These are phyloP conservation scores for Myxozyma monticola DNA, from an alignment of 805 yeast genomes.

Conservation along the genomic window DNA sequence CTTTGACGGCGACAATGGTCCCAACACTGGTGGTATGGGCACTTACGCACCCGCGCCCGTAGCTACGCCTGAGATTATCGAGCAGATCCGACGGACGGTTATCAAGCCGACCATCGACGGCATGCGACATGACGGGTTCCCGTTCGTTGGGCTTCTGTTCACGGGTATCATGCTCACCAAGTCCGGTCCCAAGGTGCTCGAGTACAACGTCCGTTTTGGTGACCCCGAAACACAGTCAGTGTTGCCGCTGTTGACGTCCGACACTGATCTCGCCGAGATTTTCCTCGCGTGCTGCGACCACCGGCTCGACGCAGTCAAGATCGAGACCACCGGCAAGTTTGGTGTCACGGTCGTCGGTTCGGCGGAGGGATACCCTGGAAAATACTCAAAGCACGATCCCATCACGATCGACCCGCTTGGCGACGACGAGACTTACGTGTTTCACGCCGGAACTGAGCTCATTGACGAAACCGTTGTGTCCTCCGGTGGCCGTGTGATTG, in stretches of 20 bases:
- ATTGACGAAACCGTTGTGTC: slow-evolving; percentile 49
- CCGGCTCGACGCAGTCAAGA: slow-evolving; percentile 78
- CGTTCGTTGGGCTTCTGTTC: slow-evolving; percentile 93
- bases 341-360: slow-evolving; percentile 94
- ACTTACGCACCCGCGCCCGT: slow-evolving; percentile 98
- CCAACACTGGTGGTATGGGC: slow-evolving; percentile 99
- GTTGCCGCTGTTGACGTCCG: slow-evolving; percentile 75
- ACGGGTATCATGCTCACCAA: slow-evolving; percentile 91
- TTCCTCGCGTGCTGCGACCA: slow-evolving; percentile 93
- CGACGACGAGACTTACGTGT: slow-evolving; percentile 63
- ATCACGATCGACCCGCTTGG: slow-evolving; percentile 55
- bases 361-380: slow-evolving; percentile 95
- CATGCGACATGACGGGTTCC: slow-evolving; percentile 91
- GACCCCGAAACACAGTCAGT: slow-evolving; percentile 99
- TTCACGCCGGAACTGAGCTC: slow-evolving; percentile 94
- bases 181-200: slow-evolving; percentile 91
- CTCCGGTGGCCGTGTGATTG: slow-evolving; percentile 95
- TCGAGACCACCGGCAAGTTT: slow-evolving; percentile 53
- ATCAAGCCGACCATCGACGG: slow-evolving; percentile 92
- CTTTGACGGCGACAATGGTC: slow-evolving; percentile 89
- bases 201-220: slow-evolving; percentile 97
- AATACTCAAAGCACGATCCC: slow-evolving; percentile 81
- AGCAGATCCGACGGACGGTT: slow-evolving; percentile 69
- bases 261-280: slow-evolving; percentile 90
- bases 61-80: slow-evolving; percentile 73